Evolutionary conservation across 257 asterid species (phyloP).

Genomic region (Gardenia jasminoides): DNA sequence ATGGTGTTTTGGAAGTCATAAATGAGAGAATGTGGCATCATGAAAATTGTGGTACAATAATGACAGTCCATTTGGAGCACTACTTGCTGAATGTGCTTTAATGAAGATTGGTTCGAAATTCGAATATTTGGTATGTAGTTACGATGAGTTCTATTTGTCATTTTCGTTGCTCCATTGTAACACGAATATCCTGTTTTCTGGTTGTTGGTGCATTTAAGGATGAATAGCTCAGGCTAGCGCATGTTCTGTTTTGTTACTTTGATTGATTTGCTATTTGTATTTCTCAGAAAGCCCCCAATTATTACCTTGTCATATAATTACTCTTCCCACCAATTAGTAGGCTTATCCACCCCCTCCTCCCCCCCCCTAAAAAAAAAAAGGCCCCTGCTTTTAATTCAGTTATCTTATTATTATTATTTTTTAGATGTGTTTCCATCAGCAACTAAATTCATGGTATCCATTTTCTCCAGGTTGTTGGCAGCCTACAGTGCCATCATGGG

Average conservation of each 20-base stretch:
- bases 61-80: not conserved
- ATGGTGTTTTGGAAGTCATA: not conserved
- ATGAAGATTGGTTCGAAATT: not conserved
- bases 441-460: not conserved
- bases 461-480: not conserved
- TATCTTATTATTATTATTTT: not conserved
- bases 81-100: not conserved
- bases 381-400: constrained; percentile 2
- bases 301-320: not conserved
- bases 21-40: not conserved
- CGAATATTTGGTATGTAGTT: not conserved
- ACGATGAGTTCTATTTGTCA: not conserved
- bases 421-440: not conserved
- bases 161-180: not conserved
- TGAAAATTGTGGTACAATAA: not conserved
- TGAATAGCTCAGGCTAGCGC: not conserved
- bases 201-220: not conserved
- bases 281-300: not conserved
- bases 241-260: not conserved
- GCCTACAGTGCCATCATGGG: not conserved
- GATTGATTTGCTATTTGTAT: not conserved
- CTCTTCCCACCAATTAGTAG: too few species aligned
- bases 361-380: too few species aligned
- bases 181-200: not conserved
- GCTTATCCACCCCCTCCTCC: too few species aligned